Evolutionary conservation across 345 rosid genomes (phyloP).

Genomic region (Adansonia digitata): DNA sequence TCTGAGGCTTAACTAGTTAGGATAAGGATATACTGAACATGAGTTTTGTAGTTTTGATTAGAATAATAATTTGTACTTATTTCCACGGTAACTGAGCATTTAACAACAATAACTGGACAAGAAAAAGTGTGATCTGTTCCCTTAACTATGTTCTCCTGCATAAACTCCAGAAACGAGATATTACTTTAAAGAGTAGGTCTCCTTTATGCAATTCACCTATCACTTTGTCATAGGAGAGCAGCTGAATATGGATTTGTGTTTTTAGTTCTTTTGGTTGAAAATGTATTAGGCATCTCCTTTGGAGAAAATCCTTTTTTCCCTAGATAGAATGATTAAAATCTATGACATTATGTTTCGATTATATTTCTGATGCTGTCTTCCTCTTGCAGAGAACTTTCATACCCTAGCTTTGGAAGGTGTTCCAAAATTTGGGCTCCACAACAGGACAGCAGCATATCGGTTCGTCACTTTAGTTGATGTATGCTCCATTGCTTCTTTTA

Average conservation of each 20-base stretch:
- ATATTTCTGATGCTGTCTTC: constrained; percentile 4
- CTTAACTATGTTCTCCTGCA: too few species aligned
- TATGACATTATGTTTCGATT: too few species aligned
- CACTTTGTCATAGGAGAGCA: not conserved
- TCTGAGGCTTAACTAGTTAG: not conserved
- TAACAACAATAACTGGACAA: not conserved
- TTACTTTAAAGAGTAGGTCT: not conserved
- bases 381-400: constrained; percentile 73
- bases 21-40: not conserved
- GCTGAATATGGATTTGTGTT: too few species aligned
- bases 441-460: constrained; percentile 85
- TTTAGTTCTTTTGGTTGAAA: not conserved
- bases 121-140: not conserved
- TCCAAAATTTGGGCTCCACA: constrained; percentile 79
- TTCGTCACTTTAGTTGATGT: constrained; percentile 94
- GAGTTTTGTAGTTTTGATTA: constrained; percentile 1
- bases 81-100: not conserved
- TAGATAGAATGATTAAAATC: too few species aligned
- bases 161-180: too few species aligned
- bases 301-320: not conserved
- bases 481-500: constrained; percentile 21
- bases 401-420: constrained; percentile 85
- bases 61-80: not conserved
- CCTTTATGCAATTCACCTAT: not conserved
- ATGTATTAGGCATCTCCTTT: not conserved